Conservation (phyloP, 345 rosid species). For the Pistacia integerrima region DNA sequence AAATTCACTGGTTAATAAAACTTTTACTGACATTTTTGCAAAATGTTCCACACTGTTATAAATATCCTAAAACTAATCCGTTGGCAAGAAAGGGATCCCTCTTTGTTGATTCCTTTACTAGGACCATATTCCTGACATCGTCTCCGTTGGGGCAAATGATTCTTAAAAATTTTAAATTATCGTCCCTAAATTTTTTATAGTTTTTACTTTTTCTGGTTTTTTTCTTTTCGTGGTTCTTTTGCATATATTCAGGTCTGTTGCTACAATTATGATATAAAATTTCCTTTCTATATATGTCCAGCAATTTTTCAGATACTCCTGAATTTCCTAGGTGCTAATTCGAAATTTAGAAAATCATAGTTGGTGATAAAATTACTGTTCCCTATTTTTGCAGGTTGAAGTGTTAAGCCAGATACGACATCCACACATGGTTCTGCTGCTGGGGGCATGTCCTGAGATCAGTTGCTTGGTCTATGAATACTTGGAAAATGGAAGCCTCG, state of each 20-base stretch:
- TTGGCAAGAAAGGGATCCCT: background rate
- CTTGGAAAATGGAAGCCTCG: conserved; percentile 83
- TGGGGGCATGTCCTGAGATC: conserved; percentile 87
- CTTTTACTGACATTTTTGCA: background rate
- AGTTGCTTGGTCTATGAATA: conserved; percentile 85
- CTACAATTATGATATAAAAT: background rate
- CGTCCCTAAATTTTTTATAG: background rate
- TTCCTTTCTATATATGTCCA: background rate
- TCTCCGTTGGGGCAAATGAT: background rate
- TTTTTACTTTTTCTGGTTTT: background rate
- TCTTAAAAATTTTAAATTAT: background rate
- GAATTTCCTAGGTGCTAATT: too few relatives aligned
- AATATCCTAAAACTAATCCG: conserved; percentile 4
- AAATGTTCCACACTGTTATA: background rate
- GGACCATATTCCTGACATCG: background rate
- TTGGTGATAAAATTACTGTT: too few relatives aligned
- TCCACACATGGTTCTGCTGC: conserved; percentile 76
- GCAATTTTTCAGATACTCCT: too few relatives aligned
- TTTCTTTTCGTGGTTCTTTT: background rate
- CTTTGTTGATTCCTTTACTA: background rate
- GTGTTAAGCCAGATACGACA: conserved; percentile 83
- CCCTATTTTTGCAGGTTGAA: conserved; percentile 57
- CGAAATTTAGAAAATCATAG: too few relatives aligned
- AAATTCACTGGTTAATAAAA: conserved; percentile 2
- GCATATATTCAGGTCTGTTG: background rate